Conservation (phyloP, 2,329 filamentous ascomycete genomes). For the Lecanicillium sp. region DNA sequence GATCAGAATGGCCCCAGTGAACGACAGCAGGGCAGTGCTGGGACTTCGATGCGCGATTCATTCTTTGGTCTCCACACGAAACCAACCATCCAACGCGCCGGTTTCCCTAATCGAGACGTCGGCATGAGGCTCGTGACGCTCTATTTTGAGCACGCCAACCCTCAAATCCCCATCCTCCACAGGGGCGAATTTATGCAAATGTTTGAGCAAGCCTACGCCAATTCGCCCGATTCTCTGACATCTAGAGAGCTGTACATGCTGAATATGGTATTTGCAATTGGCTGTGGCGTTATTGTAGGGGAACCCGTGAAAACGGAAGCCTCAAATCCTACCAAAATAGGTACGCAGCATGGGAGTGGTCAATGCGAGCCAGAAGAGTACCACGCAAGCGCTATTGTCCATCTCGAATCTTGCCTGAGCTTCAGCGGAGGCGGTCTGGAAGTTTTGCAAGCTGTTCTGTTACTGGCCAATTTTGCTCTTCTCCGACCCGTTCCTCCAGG, state of each 20-base stretch:
- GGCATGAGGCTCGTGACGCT: slow-evolving; percentile 68
- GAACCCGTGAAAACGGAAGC: slow-evolving; percentile 47
- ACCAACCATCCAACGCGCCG: slow-evolving; percentile 76
- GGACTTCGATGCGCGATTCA: slow-evolving; percentile 85
- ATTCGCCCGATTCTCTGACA: slow-evolving; percentile 59
- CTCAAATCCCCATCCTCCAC: slow-evolving; percentile 90
- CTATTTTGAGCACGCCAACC: slow-evolving; percentile 95
- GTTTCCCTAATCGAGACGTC: slow-evolving; percentile 73
- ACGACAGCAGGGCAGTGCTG: slow-evolving; percentile 31
- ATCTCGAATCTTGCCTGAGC: slow-evolving; percentile 80
- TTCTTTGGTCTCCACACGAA: slow-evolving; percentile 96
- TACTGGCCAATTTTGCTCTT: slow-evolving; percentile 86
- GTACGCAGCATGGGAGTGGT: slow-evolving; percentile 28
- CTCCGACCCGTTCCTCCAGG: slow-evolving; percentile 87
- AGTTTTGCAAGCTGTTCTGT: slow-evolving; percentile 85
- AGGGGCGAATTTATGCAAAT: slow-evolving; percentile 83
- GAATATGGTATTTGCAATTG: slow-evolving; percentile 96
- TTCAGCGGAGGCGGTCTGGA: slow-evolving; percentile 85
- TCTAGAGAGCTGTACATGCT: slow-evolving; percentile 85
- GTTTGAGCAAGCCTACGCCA: slow-evolving; percentile 74
- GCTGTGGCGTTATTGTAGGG: slow-evolving; percentile 83
- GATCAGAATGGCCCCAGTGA: slow-evolving; percentile 47
- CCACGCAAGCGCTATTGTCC: slow-evolving; percentile 87
- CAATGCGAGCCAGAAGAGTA: slow-evolving; percentile 71
- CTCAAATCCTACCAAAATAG: slow-evolving; percentile 25